Percentiles rank a stretch among this genome's conserved stretches.
Conservation (phyloP, 106 monocot genomes). For the Platanthera zijinensis region DNA sequence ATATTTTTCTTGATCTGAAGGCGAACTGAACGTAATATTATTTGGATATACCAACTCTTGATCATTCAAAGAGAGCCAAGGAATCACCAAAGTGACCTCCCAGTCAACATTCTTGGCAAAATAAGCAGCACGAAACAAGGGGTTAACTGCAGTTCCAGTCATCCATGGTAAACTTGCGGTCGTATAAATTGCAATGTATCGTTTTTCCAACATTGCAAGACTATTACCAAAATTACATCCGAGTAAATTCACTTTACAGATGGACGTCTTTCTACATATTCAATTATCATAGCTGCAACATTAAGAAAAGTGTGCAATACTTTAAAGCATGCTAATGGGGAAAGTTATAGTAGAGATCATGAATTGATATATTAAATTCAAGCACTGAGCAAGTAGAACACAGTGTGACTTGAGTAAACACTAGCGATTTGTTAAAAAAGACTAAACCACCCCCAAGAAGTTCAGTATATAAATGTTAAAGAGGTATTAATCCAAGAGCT, state of each 20-base stretch:
- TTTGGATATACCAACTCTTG: conserved; percentile 76
- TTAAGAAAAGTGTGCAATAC: background rate
- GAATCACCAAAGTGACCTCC: conserved; percentile 66
- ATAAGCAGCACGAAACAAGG: conserved; percentile 82
- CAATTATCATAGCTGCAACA: background rate
- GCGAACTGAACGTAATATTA: conserved; percentile 49
- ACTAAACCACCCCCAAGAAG: too few species aligned
- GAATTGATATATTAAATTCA: background rate
- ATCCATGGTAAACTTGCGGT: conserved; percentile 96
- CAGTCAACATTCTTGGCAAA: conserved; percentile 45
- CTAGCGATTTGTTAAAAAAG: too few species aligned
- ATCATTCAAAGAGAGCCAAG: conserved; percentile 76
- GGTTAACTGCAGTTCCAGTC: conserved; percentile 90
- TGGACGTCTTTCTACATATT: background rate
- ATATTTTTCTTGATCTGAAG: conserved; percentile 63
- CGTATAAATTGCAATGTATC: conserved; percentile 78
- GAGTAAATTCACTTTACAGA: background rate
- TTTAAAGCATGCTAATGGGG: background rate
- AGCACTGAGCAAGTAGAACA: background rate
- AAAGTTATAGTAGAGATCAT: background rate
- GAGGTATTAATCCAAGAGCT: too few species aligned
- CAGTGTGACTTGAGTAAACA: too few species aligned
- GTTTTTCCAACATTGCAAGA: conserved; percentile 24
- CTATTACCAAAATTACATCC: conserved; percentile 1
- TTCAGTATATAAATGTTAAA: too few species aligned